Conservation (phyloP, 352 stramenopile genomes). For the Pythium chondricola region DNA sequence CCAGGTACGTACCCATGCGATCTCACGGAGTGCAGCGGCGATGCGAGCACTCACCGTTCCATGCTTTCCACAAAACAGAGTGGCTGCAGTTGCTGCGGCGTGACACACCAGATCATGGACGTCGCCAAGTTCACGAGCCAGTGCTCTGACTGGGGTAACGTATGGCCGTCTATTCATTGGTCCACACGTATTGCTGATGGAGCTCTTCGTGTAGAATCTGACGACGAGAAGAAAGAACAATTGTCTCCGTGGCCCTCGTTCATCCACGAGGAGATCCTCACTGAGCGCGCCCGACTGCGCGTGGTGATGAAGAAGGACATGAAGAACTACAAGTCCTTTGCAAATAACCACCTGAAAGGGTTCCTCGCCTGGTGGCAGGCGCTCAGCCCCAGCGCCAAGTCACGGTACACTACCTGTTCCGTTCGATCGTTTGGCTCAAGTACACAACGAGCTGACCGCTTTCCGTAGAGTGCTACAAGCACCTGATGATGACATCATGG, state of each 20-base stretch:
- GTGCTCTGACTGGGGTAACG: slow-evolving; percentile 88
- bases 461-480: slow-evolving; percentile 75
- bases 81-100: slow-evolving; percentile 88
- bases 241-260: slow-evolving; percentile 78
- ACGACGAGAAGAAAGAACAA: slow-evolving; percentile 87
- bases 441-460: not conserved
- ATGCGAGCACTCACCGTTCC: not conserved
- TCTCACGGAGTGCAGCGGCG: not conserved
- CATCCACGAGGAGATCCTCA: slow-evolving; percentile 92
- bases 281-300: slow-evolving; percentile 83
- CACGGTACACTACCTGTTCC: slow-evolving; percentile 19
- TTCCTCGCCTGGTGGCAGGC: slow-evolving; percentile 56
- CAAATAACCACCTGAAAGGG: slow-evolving; percentile 56
- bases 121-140: slow-evolving; percentile 74
- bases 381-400: slow-evolving; percentile 36
- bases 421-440: not conserved
- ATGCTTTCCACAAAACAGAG: too few species aligned
- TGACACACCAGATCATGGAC: slow-evolving; percentile 85
- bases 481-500: slow-evolving; percentile 74
- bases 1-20: slow-evolving; percentile 29
- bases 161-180: too few species aligned
- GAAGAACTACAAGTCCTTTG: slow-evolving; percentile 53
- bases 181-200: too few species aligned
- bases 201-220: slow-evolving; percentile 91
- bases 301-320: slow-evolving; percentile 80